Base-by-base conservation (phyloP, 495 filamentous ascomycete genomes). In the Hypoxylon trugodes region DNA sequence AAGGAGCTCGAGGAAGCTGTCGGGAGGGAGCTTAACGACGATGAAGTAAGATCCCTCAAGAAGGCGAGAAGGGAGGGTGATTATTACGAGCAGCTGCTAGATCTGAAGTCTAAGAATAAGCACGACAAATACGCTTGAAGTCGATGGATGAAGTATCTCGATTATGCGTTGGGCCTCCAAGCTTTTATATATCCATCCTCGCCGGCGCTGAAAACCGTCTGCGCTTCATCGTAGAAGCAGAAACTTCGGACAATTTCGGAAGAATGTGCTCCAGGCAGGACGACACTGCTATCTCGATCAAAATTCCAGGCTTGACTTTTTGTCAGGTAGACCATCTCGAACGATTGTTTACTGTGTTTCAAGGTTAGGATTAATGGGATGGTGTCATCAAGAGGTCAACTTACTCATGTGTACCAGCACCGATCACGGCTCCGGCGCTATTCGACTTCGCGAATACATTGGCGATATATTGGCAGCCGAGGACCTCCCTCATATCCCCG, bases 51-150 rank as follows among this genome's bases (percentile, higher is more conserved):
- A 75, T 84, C 71, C 70, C 74, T 98, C 74, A 93, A 92, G 82
- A 89, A 76, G 77, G 93, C 93, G 19, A 82, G 92, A 73, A 80
- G 86, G 73, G 91, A 97, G 71, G 91, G 95, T 1, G 86, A 94
- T 74, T 98, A 93, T 71, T 89, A 98, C 77, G 96, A 98, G 76
- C 84, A 84, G 49, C 73, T 97, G 61, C 75, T 98, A 52, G 88
- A 96, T 81, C 81, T 98, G 24, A 93, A 91, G 74, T 91, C 97
- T 8, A 96, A 95, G 76, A 90, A 87, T 52, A 97, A 96, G 77
- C 95, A 98, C 79, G 95, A 98, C 77, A 98, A 98, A 74, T 98
- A 82, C 61, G 76, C 79, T 40, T 84, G 59, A 69, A 28, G 15
- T 22, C 6, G 3, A 33, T 18, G 28, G 37, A 26, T 32, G 12